Conservation (phyloP, 75 land plant species). For the Gnetum montanum region DNA sequence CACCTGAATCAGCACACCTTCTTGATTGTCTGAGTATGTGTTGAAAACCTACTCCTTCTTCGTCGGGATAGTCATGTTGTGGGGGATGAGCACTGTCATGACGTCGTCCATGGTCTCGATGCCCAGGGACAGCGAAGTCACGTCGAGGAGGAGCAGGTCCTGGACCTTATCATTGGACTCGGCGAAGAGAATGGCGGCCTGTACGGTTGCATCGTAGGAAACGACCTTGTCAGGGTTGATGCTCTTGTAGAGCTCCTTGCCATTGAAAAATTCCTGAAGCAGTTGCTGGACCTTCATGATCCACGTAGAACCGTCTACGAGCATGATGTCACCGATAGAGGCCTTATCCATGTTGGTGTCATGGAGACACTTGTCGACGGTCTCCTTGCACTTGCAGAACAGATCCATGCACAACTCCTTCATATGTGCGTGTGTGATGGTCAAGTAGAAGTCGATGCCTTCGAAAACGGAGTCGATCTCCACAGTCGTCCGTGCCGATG, state of each 20-base stretch:
- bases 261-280: not conserved
- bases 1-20: conserved; percentile 38
- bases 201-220: conserved; percentile 25
- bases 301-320: conserved; percentile 26
- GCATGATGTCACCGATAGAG: conserved; percentile 14
- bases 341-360: conserved; percentile 26
- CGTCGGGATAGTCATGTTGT: conserved; percentile 37
- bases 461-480: conserved; percentile 33
- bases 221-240: conserved; percentile 34
- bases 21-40: conserved; percentile 41
- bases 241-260: conserved; percentile 22
- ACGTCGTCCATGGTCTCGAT: conserved; percentile 35
- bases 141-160: conserved; percentile 23
- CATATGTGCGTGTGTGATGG: conserved; percentile 22
- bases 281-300: conserved; percentile 20
- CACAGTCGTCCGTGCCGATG: conserved; percentile 26
- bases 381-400: conserved; percentile 45
- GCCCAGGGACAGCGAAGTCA: conserved; percentile 28
- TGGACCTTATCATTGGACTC: conserved; percentile 38
- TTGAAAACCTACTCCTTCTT: conserved; percentile 37
- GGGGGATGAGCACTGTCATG: conserved; percentile 31
- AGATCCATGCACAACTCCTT: conserved; percentile 37
- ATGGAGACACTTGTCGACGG: conserved; percentile 32
- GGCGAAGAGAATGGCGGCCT: conserved; percentile 26
- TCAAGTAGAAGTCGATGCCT: conserved; percentile 21